Conservation (phyloP, 2,329 filamentous ascomycete species). For the Ophidiomyces ophidiicola region DNA sequence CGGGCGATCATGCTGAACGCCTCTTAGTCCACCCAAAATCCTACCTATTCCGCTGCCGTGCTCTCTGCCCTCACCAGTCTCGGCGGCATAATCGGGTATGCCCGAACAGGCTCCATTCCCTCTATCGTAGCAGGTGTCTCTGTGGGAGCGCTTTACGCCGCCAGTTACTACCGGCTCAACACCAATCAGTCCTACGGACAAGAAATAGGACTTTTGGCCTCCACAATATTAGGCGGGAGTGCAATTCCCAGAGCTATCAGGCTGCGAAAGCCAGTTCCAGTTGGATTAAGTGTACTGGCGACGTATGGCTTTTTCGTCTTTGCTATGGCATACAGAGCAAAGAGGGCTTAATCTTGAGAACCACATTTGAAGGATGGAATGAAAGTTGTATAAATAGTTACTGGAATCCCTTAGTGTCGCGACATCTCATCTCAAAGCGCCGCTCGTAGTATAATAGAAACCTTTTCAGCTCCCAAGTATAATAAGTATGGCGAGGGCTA, state of each 20-base stretch:
- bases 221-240: conserved; percentile 68
- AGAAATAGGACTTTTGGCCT: conserved; percentile 80
- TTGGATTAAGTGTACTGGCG: conserved; percentile 65
- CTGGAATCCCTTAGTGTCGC: too few species aligned
- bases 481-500: too few species aligned
- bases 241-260: conserved; percentile 79
- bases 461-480: too few species aligned
- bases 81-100: conserved; percentile 78
- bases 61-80: conserved; percentile 72
- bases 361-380: too few species aligned
- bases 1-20: conserved; percentile 12
- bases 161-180: conserved; percentile 70
- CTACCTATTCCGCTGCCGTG: conserved; percentile 54
- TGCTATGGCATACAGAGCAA: conserved; percentile 50
- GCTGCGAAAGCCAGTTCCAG: conserved; percentile 70
- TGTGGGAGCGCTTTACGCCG: conserved; percentile 65
- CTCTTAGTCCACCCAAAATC: conserved; percentile 13
- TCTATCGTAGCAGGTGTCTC: conserved; percentile 74
- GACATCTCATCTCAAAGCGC: too few species aligned
- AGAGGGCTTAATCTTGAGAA: conserved; percentile 18
- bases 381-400: too few species aligned
- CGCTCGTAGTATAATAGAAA: too few species aligned
- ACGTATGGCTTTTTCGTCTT: conserved; percentile 68
- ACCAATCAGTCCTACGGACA: conserved; percentile 67
- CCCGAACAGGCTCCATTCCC: conserved; percentile 71